Evolutionary conservation across 805 yeast species (phyloP).

Genomic region (Pichia rugopelliculosa): DNA sequence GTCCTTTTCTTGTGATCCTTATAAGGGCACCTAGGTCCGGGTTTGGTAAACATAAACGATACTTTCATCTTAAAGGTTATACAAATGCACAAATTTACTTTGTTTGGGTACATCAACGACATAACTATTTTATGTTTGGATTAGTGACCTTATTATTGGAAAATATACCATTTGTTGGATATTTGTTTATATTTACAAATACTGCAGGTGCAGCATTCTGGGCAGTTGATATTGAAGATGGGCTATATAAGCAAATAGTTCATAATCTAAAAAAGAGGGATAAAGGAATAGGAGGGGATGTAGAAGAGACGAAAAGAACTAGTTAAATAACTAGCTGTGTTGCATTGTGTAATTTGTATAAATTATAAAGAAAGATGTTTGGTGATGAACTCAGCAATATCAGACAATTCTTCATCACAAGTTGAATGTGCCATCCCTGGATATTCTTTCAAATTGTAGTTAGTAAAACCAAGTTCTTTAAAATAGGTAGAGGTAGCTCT

Average conservation of each 20-base stretch:
- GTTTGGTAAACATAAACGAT: slow-evolving; percentile 43
- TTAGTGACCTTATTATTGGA: slow-evolving; percentile 44
- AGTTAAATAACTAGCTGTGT: neutral
- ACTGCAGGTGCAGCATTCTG: slow-evolving; percentile 59
- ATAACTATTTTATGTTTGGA: slow-evolving; percentile 42
- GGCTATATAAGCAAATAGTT: neutral
- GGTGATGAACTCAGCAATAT: slow-evolving; percentile 40
- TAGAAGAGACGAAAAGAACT: neutral
- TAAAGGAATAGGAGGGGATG: neutral
- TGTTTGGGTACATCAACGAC: slow-evolving; percentile 29
- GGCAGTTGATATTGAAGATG: slow-evolving; percentile 38
- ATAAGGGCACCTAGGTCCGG: slow-evolving; percentile 52
- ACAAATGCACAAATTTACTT: slow-evolving; percentile 34
- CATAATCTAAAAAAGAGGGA: neutral
- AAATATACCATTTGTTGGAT: slow-evolving; percentile 44
- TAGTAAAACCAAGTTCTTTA: slow-evolving; percentile 36
- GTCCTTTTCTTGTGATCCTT: slow-evolving; percentile 46
- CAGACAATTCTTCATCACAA: slow-evolving; percentile 55
- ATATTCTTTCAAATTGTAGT: slow-evolving; percentile 48
- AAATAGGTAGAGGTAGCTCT: slow-evolving; percentile 37
- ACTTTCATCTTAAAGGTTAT: slow-evolving; percentile 49
- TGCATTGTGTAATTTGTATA: neutral
- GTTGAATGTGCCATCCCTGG: slow-evolving; percentile 63
- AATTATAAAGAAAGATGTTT: slow-evolving; percentile 1
- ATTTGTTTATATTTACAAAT: slow-evolving; percentile 51